Conservation (phyloP, 1,284 basidiomycete genomes). For the Ceratobasidium papillatum region DNA sequence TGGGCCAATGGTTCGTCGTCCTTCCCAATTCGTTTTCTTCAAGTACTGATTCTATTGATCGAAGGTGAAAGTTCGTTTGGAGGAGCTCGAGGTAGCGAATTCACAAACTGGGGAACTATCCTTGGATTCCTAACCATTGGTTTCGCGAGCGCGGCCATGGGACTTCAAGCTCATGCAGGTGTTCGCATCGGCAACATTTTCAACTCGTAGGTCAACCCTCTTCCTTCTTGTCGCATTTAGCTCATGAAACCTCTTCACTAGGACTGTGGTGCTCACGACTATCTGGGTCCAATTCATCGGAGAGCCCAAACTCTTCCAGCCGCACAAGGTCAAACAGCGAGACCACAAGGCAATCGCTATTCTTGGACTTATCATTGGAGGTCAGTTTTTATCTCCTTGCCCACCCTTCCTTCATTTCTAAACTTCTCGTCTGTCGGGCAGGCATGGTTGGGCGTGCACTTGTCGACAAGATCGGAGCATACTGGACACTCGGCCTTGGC, state of each 20-base stretch:
- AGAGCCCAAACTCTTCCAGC: constrained; percentile 74
- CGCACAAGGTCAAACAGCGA: constrained; percentile 63
- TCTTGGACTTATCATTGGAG: constrained; percentile 71
- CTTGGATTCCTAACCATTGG: constrained; percentile 73
- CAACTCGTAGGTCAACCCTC: constrained; percentile 11
- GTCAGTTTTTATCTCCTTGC: not conserved
- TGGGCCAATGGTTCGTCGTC: constrained; percentile 56
- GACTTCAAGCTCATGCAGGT: constrained; percentile 83
- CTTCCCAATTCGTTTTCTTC: not conserved
- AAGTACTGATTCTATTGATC: not conserved
- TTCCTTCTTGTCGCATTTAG: constrained; percentile 73
- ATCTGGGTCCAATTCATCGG: constrained; percentile 88
- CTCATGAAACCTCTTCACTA: constrained; percentile 18
- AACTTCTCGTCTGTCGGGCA: not conserved
- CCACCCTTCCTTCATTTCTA: not conserved
- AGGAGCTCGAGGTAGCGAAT: constrained; percentile 59
- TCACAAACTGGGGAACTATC: constrained; percentile 70
- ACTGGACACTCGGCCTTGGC: constrained; percentile 72
- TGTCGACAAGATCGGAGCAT: constrained; percentile 66
- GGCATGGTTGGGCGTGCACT: constrained; percentile 76
- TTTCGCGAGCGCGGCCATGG: constrained; percentile 80
- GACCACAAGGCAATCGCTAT: constrained; percentile 80
- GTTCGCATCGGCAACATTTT: constrained; percentile 69
- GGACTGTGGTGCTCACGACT: constrained; percentile 72
- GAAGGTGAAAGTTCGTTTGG: constrained; percentile 61